Base-by-base conservation (phyloP, 129 eudicot species). In the Pseudognaphalium luteoalbum region DNA sequence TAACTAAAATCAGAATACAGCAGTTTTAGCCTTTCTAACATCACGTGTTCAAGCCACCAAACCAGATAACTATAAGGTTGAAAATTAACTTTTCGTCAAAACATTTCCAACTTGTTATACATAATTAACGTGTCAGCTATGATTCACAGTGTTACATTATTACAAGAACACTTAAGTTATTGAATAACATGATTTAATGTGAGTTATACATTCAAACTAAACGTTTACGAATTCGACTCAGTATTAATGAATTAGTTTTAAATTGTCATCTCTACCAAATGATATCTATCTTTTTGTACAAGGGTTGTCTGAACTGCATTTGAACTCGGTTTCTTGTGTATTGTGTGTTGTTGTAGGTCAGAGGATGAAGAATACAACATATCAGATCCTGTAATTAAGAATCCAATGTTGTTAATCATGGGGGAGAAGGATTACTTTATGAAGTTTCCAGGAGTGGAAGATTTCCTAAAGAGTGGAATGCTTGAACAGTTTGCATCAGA, bases 341-440 rank as follows among this genome's bases (percentile, higher is more conserved):
- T 32, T 32, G 33, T 44, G 22, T 57, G 17, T 42, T 9, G 66
- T 25, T 74, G 47, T 68, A 84, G 90, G 79, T 69, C 83, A 4
- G 32, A 63, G 75, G 73, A 51, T 7, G 86, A 88, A 78, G 84
- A 81, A 44, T 88, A 85, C 25, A 34, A 72, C 70, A 59, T 78
- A 6, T 59, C 59, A 14, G 92, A 83, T 68, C 81, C 63, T 1
- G 78, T 78, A 35, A 75, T 88, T 19, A 71, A 61, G 75, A 82
- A 60, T 9, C 93, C 90, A 0, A 61, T 86, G 61, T 30, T 88
- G 78, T 37, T 88, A 20, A 76, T 88, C 47, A 41, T 85, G 76
- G 88, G 89, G 19, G 75, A 81, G 74, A 83, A 81, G 57, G 92
- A 88, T 68, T 88, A 83, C 37, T 78, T 70, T 73, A 65, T 88